Percentiles rank a stretch among this genome's conserved stretches.
phyloP scores from a whole-genome alignment of 2,329 filamentous ascomycete species.

The Pyrenophora tritici-repentis region DNA sequence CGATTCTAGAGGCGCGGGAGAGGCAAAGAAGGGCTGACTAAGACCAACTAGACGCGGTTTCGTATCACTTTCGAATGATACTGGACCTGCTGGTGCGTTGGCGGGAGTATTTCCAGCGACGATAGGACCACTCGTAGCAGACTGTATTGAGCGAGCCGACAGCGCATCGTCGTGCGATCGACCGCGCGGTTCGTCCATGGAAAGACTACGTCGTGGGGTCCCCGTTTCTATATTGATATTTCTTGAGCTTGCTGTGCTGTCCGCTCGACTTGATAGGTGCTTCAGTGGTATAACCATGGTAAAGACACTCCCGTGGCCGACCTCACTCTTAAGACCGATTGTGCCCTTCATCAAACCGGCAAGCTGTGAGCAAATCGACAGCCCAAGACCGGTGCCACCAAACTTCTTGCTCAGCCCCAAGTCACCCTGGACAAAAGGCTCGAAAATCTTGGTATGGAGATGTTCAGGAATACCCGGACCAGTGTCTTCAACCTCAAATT shows the following conservation, averaged over 20 bases:
- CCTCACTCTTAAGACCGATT: conserved; percentile 71
- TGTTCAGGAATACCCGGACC: conserved; percentile 82
- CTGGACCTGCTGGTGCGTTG: conserved; percentile 29
- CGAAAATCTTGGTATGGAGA: conserved; percentile 83
- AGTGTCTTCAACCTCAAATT: conserved; percentile 87
- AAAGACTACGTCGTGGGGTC: conserved; percentile 33
- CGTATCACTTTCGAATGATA: conserved; percentile 62
- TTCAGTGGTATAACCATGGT: conserved; percentile 81
- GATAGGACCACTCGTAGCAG: conserved; percentile 30
- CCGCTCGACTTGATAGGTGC: conserved; percentile 71
- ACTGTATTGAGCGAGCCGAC: conserved; percentile 40
- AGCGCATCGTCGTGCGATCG: conserved; percentile 38
- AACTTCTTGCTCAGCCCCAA: conserved; percentile 86
- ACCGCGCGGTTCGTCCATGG: conserved; percentile 32
- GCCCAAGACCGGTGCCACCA: conserved; percentile 82
- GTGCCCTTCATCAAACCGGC: conserved; percentile 81
- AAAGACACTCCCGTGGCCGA: conserved; percentile 78
- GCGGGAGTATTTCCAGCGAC: conserved; percentile 17
- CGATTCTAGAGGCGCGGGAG: conserved; percentile 53
- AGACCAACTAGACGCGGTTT: conserved; percentile 82
- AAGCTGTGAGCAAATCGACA: conserved; percentile 89
- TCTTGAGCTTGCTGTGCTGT: conserved; percentile 53
- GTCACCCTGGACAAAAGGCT: conserved; percentile 94
- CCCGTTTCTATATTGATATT: conserved; percentile 33
- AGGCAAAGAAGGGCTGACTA: conserved; percentile 78